These are phyloP conservation scores for Tripterygium wilfordii DNA, from an alignment of 177 flowering plant genomes.

Conservation along the genomic window DNA sequence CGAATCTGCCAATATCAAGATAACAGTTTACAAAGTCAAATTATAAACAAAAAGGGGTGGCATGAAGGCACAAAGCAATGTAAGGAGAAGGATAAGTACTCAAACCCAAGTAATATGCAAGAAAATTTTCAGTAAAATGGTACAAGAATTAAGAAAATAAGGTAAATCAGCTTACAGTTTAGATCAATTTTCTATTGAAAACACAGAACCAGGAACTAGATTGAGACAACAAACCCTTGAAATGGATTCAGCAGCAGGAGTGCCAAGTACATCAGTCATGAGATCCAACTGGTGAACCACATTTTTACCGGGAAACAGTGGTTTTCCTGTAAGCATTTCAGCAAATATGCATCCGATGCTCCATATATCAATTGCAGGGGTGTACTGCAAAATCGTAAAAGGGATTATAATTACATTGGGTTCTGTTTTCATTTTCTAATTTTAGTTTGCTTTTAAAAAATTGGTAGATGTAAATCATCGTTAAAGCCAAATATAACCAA, in stretches of 20 bases:
- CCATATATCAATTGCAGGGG: conserved; percentile 80
- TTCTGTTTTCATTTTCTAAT: too few relatives aligned
- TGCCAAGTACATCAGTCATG: conserved; percentile 70
- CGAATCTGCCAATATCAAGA: conserved; percentile 59
- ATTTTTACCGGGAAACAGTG: conserved; percentile 70
- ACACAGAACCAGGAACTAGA: conserved; percentile 1
- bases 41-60: not conserved
- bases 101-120: too few relatives aligned
- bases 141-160: too few relatives aligned
- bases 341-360: conserved; percentile 86
- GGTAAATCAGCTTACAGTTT: too few relatives aligned
- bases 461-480: too few relatives aligned
- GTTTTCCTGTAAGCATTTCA: conserved; percentile 62
- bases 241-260: conserved; percentile 54
- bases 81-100: too few relatives aligned
- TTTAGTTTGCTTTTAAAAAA: too few relatives aligned
- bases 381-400: conserved; percentile 33
- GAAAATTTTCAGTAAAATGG: too few relatives aligned
- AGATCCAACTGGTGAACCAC: conserved; percentile 73
- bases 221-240: conserved; percentile 44
- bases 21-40: not conserved
- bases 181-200: not conserved
- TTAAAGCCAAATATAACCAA: too few relatives aligned
- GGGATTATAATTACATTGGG: too few relatives aligned
- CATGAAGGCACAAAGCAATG: not conserved